A percentile compares a stretch with the other conserved stretches of the same genome.
Conservation (phyloP, 805 yeast genomes). For the Pichia cabralensis region DNA sequence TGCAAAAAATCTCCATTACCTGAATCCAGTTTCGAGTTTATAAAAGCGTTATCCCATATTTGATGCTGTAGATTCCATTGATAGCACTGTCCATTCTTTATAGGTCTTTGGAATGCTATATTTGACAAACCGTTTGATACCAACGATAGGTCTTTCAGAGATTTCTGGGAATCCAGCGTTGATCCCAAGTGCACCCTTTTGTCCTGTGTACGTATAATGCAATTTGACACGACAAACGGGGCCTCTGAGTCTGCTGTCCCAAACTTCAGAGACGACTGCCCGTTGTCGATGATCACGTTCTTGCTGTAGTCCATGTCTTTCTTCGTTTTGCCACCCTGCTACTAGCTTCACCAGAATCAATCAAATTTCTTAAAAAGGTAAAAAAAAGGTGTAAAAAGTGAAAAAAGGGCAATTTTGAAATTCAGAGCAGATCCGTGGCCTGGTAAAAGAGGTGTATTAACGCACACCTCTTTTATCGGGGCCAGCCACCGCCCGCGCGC, state of each 20-base stretch:
- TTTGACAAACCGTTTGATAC: constrained; percentile 34
- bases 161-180: constrained; percentile 28
- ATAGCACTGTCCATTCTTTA: constrained; percentile 77
- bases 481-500: no score
- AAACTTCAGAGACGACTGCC: constrained; percentile 71
- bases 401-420: no score
- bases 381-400: no score
- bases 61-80: constrained; percentile 88
- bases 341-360: no score
- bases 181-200: constrained; percentile 67
- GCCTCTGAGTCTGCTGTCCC: constrained; percentile 36
- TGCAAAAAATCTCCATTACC: constrained; percentile 29
- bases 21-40: constrained; percentile 26
- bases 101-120: constrained; percentile 66
- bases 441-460: no score
- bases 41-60: constrained; percentile 78
- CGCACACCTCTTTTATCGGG: no score
- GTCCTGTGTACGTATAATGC: constrained; percentile 67
- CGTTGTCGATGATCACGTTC: constrained; percentile 76
- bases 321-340: no score
- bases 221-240: constrained; percentile 54
- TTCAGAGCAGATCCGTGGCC: no score
- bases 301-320: constrained; percentile 4
- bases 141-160: constrained; percentile 44
- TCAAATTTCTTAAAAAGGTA: no score